Base-by-base conservation (phyloP, 176 grass and related monocot species). In the Oryza officinalis region DNA sequence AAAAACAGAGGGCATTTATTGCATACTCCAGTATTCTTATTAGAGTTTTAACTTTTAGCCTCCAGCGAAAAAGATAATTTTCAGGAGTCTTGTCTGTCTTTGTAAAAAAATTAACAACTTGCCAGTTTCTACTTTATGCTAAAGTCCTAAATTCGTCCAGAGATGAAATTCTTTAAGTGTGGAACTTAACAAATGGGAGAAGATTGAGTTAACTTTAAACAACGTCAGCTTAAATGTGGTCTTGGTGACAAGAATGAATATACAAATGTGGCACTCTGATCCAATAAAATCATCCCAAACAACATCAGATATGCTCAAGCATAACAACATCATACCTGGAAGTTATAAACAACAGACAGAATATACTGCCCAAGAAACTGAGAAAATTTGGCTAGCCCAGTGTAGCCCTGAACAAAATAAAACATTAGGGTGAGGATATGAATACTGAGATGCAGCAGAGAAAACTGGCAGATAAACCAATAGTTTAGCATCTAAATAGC, bases 261-360 rank as follows among this genome's bases (percentile, higher is more conserved):
- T 26, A 61, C 28, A 83, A 30, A 12, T 5, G 63, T 10, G 18
- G n/a, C 7, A 65, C 17, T 35, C 35, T 76, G 27, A 7, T 28
- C 13, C 11, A 75, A 31, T 74, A 72, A 73, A 85, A 43, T 30
- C 43, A 79, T 68, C 37, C 13, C 4, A 40, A 31, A 31, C 8
- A 81, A 81, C 77, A 71, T 27, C 69, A 78, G 35, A 72, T 47
- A 84, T 66, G 10, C 40, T 25, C 65, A 65, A 28, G 67, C 57
- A 67, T 70, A 50, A 27, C 60, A n/a, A n/a, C n/a, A n/a, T n/a
- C n/a, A 49, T 80, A 92, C 87, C 89, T 94, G 83, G 66, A 71
- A 82, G 90, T 78, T 72, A 72, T 72, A 83, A 78, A 72, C 54
- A 64, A 83, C 1, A 65, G 13, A 65, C 4, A 38, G 54, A 66